phyloP scores from a whole-genome alignment of 768 basidiomycete species.

The Psilocybe cubensis region DNA sequence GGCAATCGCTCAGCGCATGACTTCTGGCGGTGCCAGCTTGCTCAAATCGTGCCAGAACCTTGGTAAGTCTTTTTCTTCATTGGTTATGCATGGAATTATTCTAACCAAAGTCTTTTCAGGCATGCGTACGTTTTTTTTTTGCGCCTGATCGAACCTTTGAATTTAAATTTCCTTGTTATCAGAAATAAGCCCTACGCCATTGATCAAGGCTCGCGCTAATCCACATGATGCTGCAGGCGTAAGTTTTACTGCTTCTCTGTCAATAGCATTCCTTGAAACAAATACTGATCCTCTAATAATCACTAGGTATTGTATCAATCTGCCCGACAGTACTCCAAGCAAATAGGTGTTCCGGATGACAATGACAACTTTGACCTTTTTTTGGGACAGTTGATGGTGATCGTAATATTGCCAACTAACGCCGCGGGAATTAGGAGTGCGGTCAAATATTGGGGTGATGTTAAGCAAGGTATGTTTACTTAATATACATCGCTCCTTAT shows the following conservation, averaged over 20 bases:
- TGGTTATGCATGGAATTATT: neutral
- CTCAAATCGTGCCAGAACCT: conserved; percentile 15
- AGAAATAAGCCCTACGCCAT: neutral
- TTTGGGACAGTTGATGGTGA: neutral
- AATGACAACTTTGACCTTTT: neutral
- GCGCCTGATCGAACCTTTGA: neutral
- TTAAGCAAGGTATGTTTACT: neutral
- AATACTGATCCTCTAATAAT: neutral
- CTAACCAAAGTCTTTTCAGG: conserved; percentile 8
- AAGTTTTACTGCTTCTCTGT: no score
- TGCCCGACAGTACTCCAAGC: neutral
- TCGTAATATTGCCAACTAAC: conserved; percentile 6
- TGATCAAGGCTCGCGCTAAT: neutral
- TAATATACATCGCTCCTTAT: neutral
- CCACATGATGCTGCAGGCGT: neutral
- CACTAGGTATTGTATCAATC: neutral
- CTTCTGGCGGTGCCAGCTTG: neutral
- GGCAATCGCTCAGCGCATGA: neutral
- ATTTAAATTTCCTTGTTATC: neutral
- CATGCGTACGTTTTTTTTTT: conserved; percentile 10
- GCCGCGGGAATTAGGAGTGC: neutral
- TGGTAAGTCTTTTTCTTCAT: conserved; percentile 8
- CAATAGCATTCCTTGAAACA: neutral
- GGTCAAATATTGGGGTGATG: conserved; percentile 10
- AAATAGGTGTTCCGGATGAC: neutral